Evolutionary conservation across 2,329 filamentous ascomycete genomes (phyloP), one percentile per base, ranked within the genome.

Genomic region (Pseudocercospora fuligena): DNA sequence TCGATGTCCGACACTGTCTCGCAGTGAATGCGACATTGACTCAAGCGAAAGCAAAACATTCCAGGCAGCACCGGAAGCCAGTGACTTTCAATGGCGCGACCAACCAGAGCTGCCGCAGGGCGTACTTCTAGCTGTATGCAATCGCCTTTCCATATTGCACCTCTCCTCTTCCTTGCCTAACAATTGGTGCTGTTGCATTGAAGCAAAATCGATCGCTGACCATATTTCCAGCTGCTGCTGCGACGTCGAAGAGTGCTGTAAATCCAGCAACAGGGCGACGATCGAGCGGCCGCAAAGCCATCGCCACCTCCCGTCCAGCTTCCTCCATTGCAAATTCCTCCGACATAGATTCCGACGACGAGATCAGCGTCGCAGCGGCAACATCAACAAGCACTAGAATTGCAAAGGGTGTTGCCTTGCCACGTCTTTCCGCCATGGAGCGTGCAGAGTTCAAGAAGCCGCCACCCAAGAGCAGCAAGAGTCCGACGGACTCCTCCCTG

Each of bases 401-500:
- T 31, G 67, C 61, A 11, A 63, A 63, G 54, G 70, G 66, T 36
- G 69, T 72, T 25, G 31, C 21, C 31, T 54, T 72, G 6, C 67
- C 70, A 21, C 57, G 59, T 4, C 43, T 70, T 8, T 70, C 68
- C 31, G 65, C 64, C 29, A 69, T 72, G 66, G 65, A 69, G 40
- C 66, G 66, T 16, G 59, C 66, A 2, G 60, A 66, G 12, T 70
- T 66, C 64, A 64, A 65, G 63, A 70, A 70, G 60, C 33, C 70
- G 23, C 62, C 60, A 25, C 33, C 63, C 11, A 69, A 67, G 61
- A 64, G 64, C 40, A 59, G 66, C 43, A 69, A 67, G 57, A 72
- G 70, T 29, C 67, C 72, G 11, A 69, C 66, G 31, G 67, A 72
- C 25, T 72, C 70, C 14, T 68, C 65, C 12, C 62, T 69, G 11